phyloP scores from a whole-genome alignment of 108 stramenopile genomes.

The Discostella pseudostelligera region DNA sequence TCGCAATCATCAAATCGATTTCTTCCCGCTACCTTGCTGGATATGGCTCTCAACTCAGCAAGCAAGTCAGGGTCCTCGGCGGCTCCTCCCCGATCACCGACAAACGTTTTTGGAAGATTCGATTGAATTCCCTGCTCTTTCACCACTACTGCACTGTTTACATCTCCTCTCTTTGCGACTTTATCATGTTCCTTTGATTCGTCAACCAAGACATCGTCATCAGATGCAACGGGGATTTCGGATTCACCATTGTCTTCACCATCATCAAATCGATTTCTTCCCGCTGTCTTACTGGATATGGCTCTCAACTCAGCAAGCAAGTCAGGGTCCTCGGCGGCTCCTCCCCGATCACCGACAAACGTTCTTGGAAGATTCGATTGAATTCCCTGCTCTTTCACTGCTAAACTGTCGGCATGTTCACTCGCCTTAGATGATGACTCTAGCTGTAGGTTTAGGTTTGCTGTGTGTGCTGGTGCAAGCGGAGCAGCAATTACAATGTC shows the following conservation, averaged over 20 bases:
- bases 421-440: no score
- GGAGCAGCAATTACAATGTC: constrained; percentile 16
- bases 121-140: constrained; percentile 37
- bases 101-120: constrained; percentile 55
- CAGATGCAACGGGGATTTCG: background rate
- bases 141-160: background rate
- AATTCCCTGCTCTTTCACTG: constrained; percentile 8
- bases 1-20: constrained; percentile 53
- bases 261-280: constrained; percentile 57
- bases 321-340: constrained; percentile 80
- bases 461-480: background rate
- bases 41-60: constrained; percentile 63
- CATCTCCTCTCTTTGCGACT: background rate
- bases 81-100: constrained; percentile 73
- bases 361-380: constrained; percentile 54
- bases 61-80: constrained; percentile 83
- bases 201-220: background rate
- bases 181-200: background rate
- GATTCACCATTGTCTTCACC: constrained; percentile 5
- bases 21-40: constrained; percentile 47
- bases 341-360: constrained; percentile 77
- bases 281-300: constrained; percentile 55
- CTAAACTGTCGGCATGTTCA: no score
- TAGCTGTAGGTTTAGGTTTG: no score
- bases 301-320: constrained; percentile 61